Conservation (phyloP, 164 flowering plant species). For the Stephania cephalantha region DNA sequence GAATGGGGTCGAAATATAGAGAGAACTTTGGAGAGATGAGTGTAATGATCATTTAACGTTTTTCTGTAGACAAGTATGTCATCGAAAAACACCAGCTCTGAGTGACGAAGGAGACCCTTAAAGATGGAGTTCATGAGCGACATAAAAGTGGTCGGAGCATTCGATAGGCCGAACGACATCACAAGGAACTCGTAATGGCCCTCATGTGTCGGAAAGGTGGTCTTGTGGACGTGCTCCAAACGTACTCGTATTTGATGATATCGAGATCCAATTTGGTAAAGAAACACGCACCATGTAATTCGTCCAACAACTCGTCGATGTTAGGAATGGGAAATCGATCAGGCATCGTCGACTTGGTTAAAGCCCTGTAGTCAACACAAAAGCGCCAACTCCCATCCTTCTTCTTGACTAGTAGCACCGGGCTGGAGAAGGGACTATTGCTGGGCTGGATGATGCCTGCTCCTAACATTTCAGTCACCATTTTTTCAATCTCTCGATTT, state of each 20-base stretch:
- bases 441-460: too few relatives aligned
- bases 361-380: too few relatives aligned
- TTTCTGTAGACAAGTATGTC: background rate
- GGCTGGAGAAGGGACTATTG: too few relatives aligned
- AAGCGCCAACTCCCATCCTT: too few relatives aligned
- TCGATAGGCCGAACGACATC: background rate
- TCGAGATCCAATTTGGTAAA: background rate
- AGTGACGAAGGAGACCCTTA: background rate
- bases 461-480: too few relatives aligned
- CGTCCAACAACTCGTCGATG: background rate
- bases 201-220: background rate
- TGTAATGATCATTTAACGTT: background rate
- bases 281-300: background rate
- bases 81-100: background rate
- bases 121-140: background rate
- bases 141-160: background rate
- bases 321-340: background rate
- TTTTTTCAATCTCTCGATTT: too few relatives aligned
- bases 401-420: too few relatives aligned
- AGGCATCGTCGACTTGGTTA: too few relatives aligned
- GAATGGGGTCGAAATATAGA: background rate
- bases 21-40: background rate
- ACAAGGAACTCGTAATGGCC: slow-evolving; percentile 1
- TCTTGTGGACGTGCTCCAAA: background rate
- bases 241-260: background rate